These are phyloP conservation scores for Claviceps capensis DNA, from an alignment of 2,329 filamentous ascomycete species.

Conservation along the genomic window DNA sequence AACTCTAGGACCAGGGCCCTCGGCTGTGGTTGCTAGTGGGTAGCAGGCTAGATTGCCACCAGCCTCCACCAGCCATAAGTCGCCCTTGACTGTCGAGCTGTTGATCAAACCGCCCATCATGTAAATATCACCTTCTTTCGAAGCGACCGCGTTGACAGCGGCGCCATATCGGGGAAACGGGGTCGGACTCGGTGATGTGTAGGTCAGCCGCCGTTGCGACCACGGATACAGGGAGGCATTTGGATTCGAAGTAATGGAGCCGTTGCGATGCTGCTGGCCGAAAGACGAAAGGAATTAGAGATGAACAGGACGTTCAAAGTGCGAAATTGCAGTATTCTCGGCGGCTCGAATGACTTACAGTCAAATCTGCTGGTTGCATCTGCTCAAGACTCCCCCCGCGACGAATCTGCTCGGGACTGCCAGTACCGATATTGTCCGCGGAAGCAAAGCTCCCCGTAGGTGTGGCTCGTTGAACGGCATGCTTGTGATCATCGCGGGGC, in stretches of 20 bases:
- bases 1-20: conserved; percentile 88
- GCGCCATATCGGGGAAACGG: conserved; percentile 96
- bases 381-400: conserved; percentile 38
- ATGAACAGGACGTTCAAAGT: too few species aligned
- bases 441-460: conserved; percentile 70
- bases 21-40: conserved; percentile 78
- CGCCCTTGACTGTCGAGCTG: conserved; percentile 88
- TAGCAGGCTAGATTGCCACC: conserved; percentile 81
- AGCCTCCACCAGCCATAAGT: conserved; percentile 95
- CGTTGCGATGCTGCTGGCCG: conserved; percentile 41
- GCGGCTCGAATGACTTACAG: conserved; percentile 22
- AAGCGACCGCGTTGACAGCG: conserved; percentile 81
- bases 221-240: conserved; percentile 86
- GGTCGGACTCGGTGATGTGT: conserved; percentile 66
- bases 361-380: conserved; percentile 26
- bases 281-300: neutral
- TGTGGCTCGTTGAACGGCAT: conserved; percentile 44
- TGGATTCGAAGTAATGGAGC: conserved; percentile 33
- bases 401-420: conserved; percentile 51
- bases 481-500: conserved; percentile 38
- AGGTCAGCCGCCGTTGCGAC: conserved; percentile 81
- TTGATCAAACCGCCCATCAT: conserved; percentile 96
- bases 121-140: conserved; percentile 94
- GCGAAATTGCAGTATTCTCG: too few species aligned
- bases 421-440: conserved; percentile 42